Conservation (phyloP, 2,329 filamentous ascomycete genomes). For the Apiospora malaysiana region DNA sequence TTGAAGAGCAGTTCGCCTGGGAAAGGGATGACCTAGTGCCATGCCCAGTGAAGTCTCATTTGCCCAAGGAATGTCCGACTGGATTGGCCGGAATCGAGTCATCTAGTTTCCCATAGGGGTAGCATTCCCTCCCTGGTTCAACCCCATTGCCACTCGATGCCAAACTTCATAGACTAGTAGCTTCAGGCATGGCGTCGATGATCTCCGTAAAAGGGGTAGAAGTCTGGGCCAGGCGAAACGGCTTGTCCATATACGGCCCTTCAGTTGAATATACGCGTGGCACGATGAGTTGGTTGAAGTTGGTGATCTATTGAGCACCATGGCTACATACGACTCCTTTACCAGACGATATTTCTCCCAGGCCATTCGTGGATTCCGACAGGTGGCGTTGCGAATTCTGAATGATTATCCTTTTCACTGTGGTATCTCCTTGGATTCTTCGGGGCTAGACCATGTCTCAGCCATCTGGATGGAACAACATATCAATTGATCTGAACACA, state of each 20-base stretch:
- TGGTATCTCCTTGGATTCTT: constrained; percentile 27
- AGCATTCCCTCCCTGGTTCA: constrained; percentile 28
- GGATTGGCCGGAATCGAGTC: background rate
- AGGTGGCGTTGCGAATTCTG: background rate
- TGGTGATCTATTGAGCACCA: background rate
- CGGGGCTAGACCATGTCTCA: constrained; percentile 31
- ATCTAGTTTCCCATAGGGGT: constrained; percentile 19
- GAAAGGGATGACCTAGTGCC: background rate
- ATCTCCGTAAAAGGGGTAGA: background rate
- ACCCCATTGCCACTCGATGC: constrained; percentile 25
- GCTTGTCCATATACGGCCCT: background rate
- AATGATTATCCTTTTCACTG: background rate
- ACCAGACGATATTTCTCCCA: background rate
- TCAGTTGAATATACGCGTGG: background rate
- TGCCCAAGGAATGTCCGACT: constrained; percentile 1
- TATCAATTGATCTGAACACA: constrained; percentile 31
- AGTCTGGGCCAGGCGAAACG: background rate
- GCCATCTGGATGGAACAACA: constrained; percentile 23
- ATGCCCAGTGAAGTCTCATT: constrained; percentile 1
- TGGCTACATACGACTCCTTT: background rate
- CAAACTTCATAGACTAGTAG: constrained; percentile 17
- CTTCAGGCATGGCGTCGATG: constrained; percentile 31
- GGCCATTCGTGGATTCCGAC: background rate
- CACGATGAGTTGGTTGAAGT: background rate
- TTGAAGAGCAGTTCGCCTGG: constrained; percentile 28